A percentile compares a stretch with the other conserved stretches of the same genome.
Evolutionary conservation across 1,284 basidiomycete species (phyloP).

Genomic region (Fomes fomentarius): DNA sequence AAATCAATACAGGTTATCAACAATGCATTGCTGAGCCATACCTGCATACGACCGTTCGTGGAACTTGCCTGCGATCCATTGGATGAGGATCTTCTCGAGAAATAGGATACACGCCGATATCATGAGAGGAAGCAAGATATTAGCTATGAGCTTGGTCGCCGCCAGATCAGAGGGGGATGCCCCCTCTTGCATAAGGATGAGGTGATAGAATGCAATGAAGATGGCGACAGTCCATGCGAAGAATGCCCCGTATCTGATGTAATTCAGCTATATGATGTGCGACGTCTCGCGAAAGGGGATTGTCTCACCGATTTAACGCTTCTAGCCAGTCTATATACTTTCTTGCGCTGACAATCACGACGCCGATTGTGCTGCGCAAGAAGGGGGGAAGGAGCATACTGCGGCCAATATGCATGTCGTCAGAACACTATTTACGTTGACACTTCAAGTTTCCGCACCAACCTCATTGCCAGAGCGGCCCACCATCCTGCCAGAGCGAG

Average conservation of each 20-base stretch:
- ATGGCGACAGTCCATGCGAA: slow-evolving; percentile 70
- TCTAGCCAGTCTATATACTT: slow-evolving; percentile 80
- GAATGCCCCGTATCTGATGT: slow-evolving; percentile 71
- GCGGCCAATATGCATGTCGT: too few relatives aligned
- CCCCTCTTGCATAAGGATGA: slow-evolving; percentile 52
- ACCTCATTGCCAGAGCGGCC: slow-evolving; percentile 71
- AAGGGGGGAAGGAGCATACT: slow-evolving; percentile 60
- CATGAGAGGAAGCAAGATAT: slow-evolving; percentile 76
- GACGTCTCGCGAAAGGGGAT: background rate
- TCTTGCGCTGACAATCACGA: slow-evolving; percentile 69
- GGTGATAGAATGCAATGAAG: slow-evolving; percentile 72
- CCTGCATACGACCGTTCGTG: slow-evolving; percentile 88
- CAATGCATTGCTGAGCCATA: slow-evolving; percentile 32
- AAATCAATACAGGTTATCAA: too few relatives aligned
- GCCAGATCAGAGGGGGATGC: slow-evolving; percentile 23
- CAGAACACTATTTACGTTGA: background rate
- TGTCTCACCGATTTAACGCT: slow-evolving; percentile 58
- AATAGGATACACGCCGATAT: slow-evolving; percentile 76
- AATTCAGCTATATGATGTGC: background rate
- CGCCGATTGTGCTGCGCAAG: slow-evolving; percentile 67
- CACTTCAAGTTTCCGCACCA: slow-evolving; percentile 23
- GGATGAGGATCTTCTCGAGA: slow-evolving; percentile 86
- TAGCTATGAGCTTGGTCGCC: slow-evolving; percentile 56
- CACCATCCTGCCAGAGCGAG: slow-evolving; percentile 69
- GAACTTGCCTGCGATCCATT: slow-evolving; percentile 86